Percentiles rank a stretch among this genome's conserved stretches.
Evolutionary conservation across 495 filamentous ascomycete genomes (phyloP).

Genomic region (Aspergillus indologenus): DNA sequence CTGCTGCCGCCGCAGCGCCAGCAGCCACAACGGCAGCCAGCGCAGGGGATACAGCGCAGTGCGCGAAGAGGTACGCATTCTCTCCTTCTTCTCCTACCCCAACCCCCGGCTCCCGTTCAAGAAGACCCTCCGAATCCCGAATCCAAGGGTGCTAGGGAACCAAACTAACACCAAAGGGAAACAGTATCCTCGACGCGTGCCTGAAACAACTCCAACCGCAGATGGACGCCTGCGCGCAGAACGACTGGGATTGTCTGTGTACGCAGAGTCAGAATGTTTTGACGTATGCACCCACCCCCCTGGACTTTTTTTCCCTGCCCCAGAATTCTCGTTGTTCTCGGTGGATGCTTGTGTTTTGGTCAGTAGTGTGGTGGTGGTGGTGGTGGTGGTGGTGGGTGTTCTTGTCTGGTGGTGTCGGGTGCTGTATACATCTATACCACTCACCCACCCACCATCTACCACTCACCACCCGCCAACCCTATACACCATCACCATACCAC

Average conservation of each 20-base stretch:
- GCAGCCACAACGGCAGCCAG: conserved; percentile 3
- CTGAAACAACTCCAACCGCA: conserved; percentile 20
- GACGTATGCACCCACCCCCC: conserved; percentile 20
- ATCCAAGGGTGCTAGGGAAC: too few species aligned
- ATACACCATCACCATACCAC: too few species aligned
- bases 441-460: too few species aligned
- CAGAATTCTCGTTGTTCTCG: too few species aligned
- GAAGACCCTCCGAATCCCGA: too few species aligned
- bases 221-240: conserved; percentile 24
- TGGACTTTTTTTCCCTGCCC: not conserved
- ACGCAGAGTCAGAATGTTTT: conserved; percentile 30
- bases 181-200: conserved; percentile 35
- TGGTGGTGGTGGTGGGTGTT: too few species aligned
- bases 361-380: too few species aligned
- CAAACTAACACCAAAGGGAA: not conserved
- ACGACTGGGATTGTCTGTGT: conserved; percentile 33
- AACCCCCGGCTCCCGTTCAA: not conserved
- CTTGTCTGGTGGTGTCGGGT: too few species aligned
- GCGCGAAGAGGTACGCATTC: conserved; percentile 12
- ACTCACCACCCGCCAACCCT: too few species aligned
- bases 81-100: not conserved
- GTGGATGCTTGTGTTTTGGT: too few species aligned
- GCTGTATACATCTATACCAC: too few species aligned
- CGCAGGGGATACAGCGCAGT: not conserved
- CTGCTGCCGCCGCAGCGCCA: conserved; percentile 3